A percentile compares a stretch with the other conserved stretches of the same genome.
These are phyloP conservation scores for Schizochytrium sp. DNA, from an alignment of 108 stramenopile genomes.

Conservation along the genomic window DNA sequence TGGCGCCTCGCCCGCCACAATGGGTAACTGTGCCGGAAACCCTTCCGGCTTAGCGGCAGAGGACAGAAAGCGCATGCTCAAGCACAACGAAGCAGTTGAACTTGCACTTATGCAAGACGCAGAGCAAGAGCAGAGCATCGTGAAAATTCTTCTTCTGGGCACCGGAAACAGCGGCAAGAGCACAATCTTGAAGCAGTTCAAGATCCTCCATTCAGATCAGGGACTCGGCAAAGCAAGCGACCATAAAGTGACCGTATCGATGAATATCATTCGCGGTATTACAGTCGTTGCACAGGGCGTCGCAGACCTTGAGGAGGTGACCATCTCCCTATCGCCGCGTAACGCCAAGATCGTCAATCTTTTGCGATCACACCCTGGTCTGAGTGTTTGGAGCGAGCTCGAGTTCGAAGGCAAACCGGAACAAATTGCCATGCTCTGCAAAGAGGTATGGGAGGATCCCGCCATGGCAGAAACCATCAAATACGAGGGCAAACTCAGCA, in stretches of 20 bases:
- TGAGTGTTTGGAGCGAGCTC: not conserved
- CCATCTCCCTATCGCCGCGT: not conserved
- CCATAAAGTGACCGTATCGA: not conserved
- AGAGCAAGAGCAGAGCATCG: not conserved
- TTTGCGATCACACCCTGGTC: not conserved
- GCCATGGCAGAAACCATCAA: not conserved
- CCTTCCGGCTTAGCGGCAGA: not conserved
- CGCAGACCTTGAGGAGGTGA: not conserved
- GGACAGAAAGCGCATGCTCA: not conserved
- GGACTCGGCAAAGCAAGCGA: not conserved
- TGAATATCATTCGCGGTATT: not conserved
- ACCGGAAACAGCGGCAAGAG: slow-evolving; percentile 1
- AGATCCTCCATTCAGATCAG: not conserved
- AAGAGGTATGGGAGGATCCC: not conserved
- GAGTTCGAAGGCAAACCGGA: not conserved
- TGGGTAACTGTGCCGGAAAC: not conserved
- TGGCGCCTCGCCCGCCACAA: not conserved
- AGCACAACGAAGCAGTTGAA: not conserved
- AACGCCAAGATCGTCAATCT: not conserved
- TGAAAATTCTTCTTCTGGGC: slow-evolving; percentile 1
- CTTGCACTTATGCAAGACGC: not conserved
- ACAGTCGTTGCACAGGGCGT: not conserved
- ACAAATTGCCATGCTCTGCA: not conserved
- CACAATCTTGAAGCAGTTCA: not conserved
- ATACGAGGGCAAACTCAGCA: not conserved